These are phyloP conservation scores for Yamadazyma kitorensis DNA, from an alignment of 805 yeast genomes.

Conservation along the genomic window DNA sequence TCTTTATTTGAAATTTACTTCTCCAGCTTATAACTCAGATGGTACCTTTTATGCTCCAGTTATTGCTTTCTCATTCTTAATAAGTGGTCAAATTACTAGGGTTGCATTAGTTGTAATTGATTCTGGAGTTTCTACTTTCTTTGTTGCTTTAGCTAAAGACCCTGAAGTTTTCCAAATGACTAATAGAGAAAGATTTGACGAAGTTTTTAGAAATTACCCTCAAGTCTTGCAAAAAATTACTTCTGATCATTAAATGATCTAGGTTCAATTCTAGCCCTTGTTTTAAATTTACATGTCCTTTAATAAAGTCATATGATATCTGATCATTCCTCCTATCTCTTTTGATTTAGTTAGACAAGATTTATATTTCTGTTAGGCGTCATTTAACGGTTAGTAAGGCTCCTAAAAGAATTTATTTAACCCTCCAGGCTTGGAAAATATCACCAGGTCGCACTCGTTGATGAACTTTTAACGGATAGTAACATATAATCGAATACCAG, in stretches of 20 bases:
- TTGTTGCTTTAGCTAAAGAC: slow-evolving; percentile 78
- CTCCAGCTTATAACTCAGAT: slow-evolving; percentile 58
- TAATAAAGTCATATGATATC: too few relatives aligned
- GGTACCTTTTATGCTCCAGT: slow-evolving; percentile 70
- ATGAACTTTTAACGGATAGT: too few relatives aligned
- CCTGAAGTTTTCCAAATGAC: slow-evolving; percentile 78
- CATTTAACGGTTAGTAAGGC: too few relatives aligned
- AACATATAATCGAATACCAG: too few relatives aligned
- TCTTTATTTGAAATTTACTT: slow-evolving; percentile 63
- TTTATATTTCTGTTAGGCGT: too few relatives aligned
- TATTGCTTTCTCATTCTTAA: slow-evolving; percentile 68
- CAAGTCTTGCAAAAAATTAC: slow-evolving; percentile 57
- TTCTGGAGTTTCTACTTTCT: slow-evolving; percentile 80
- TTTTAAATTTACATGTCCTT: too few relatives aligned
- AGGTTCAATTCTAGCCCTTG: too few relatives aligned
- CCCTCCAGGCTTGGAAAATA: too few relatives aligned
- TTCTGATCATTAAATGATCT: slow-evolving; percentile 24
- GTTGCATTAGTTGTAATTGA: slow-evolving; percentile 71
- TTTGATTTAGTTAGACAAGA: too few relatives aligned
- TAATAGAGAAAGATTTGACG: slow-evolving; percentile 65
- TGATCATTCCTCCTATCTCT: too few relatives aligned
- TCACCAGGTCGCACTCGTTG: too few relatives aligned
- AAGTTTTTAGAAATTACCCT: slow-evolving; percentile 64
- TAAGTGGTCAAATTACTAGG: slow-evolving; percentile 73
- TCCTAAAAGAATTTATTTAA: too few relatives aligned